Base-by-base conservation (phyloP, 1,284 basidiomycete species). In the Leccinum huronense region DNA sequence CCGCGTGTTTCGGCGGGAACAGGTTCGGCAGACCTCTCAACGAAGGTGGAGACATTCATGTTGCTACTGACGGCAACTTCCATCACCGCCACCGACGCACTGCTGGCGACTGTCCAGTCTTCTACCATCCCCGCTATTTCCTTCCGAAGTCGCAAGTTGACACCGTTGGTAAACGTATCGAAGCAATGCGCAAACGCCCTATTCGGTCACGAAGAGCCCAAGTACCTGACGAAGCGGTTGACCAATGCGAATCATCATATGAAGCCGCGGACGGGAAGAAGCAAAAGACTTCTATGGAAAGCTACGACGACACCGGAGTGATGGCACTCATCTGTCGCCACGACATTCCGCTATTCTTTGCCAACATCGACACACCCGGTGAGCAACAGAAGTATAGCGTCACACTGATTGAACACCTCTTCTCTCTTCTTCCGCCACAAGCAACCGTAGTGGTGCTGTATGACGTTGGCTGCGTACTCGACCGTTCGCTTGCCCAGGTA, bases 381-480 rank as follows among this genome's bases (percentile, higher is more conserved):
- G 51, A 54, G 3, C 51, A 54, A 14, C 51, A 54, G 23, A 54
- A 54, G 23, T 54, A 54, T 7, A 23, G 23, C 2, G 23, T 54
- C 1, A 10, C 51, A 8, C 27, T 54, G 1, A 54, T 54, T 3
- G 51, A 54, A 30, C 38, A 42, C 27, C 9, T 79, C 3, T 75
- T 76, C 51, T 42, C 53, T 3, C 51, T 71, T 1, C 55, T 81
- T 7, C 79, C 79, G 0, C 13, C 61, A 0, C 2, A 69, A 36
- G 77, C 78, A 4, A 80, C 72, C 0, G 74, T 78, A 0, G 65
- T 66, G 0, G 67, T 72, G 0, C 62, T 79, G 0, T 82, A 81
- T 60, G 76, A 81, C 61, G 72, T 82, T 10, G 79, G 71, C 0
- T 81, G 81, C 69, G 75, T 79, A 1, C 61, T 80, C 0, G 73